Evolutionary conservation across 2,329 filamentous ascomycete genomes (phyloP), one percentile per base, ranked within the genome.

Genomic region (Colletotrichum sp.): DNA sequence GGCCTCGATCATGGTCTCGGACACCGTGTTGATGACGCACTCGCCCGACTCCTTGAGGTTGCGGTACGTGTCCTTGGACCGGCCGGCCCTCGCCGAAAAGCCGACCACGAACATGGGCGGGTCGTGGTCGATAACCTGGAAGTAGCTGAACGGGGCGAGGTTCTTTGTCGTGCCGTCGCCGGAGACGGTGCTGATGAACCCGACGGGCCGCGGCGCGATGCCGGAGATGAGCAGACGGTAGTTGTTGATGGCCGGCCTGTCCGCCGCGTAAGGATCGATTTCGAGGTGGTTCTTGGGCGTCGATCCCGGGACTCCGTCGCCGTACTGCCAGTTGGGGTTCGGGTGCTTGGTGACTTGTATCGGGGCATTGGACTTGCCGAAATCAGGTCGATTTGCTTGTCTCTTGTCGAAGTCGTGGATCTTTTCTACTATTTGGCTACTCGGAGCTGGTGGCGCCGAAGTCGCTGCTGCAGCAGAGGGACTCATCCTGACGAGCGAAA

Each of bases 221-320:
- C 92, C 93, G n/a, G 92, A 95, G 84, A 98, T 98, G 76, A 98
- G 88, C 16, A 98, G 90, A 86, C 98, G 98, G 90, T 98, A 98
- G 89, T 98, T 98, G 86, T 90, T 92, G 1, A 88, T 86, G 0
- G 91, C 86, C 0, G 92, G 89, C 1, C 96, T 91, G 36, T 92
- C 94, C 39, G 92, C 87, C 68, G 89, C 93, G 83, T 96, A 93
- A 0, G 96, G 96, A 84, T 98, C 93, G 79, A 98, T 98, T 81
- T 93, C 87, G 78, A 96, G 85, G 85, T 98, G 95, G 4, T 49
- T 49, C 12, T 6, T 24, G 18, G 24, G 16, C 86, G 82, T n/a
- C 24, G 24, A 59, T 9, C 73, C 91, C 90, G 74, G 82, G 70
- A 71, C 18, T 87, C 36, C 68, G 13, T 65, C 57, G 67, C 94